A percentile compares a stretch with the other conserved stretches of the same genome.
These are phyloP conservation scores for Ogataea wickerhamii DNA, from an alignment of 805 yeast species.

Conservation along the genomic window DNA sequence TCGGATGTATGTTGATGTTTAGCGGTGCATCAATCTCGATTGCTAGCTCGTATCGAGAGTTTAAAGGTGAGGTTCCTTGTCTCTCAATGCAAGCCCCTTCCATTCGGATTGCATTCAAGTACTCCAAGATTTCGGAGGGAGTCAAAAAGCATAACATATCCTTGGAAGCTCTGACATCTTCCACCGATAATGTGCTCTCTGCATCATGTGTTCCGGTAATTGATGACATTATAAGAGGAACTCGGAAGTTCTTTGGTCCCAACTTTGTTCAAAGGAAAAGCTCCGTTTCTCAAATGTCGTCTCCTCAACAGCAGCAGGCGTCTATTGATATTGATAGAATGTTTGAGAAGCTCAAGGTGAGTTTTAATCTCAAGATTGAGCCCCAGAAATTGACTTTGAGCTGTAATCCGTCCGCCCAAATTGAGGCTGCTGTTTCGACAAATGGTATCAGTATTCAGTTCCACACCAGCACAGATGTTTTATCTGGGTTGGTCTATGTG, in stretches of 20 bases:
- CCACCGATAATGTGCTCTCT: slow-evolving; percentile 67
- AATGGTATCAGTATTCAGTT: slow-evolving; percentile 62
- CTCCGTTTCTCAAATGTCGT: background rate
- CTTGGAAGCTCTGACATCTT: slow-evolving; percentile 55
- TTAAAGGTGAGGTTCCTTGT: slow-evolving; percentile 42
- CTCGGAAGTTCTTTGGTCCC: slow-evolving; percentile 44
- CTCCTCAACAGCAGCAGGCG: slow-evolving; percentile 2
- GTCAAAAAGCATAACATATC: slow-evolving; percentile 42
- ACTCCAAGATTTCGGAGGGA: slow-evolving; percentile 37
- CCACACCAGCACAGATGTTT: slow-evolving; percentile 44
- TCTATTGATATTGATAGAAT: slow-evolving; percentile 40
- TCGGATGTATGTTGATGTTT: slow-evolving; percentile 53
- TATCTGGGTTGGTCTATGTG: slow-evolving; percentile 43
- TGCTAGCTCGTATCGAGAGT: slow-evolving; percentile 42
- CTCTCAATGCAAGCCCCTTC: slow-evolving; percentile 74
- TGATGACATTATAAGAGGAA: slow-evolving; percentile 50
- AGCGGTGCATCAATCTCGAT: slow-evolving; percentile 65
- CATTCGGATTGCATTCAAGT: slow-evolving; percentile 54
- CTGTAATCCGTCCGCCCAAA: slow-evolving; percentile 93
- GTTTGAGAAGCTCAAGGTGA: slow-evolving; percentile 55
- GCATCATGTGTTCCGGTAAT: slow-evolving; percentile 80
- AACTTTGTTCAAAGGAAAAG: slow-evolving; percentile 7
- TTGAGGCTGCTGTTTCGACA: slow-evolving; percentile 77
- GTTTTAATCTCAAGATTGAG: slow-evolving; percentile 60
- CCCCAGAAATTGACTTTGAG: slow-evolving; percentile 74